Base-by-base conservation (phyloP, 2,329 filamentous ascomycete genomes). In the Pseudophaeomoniella oleicola region DNA sequence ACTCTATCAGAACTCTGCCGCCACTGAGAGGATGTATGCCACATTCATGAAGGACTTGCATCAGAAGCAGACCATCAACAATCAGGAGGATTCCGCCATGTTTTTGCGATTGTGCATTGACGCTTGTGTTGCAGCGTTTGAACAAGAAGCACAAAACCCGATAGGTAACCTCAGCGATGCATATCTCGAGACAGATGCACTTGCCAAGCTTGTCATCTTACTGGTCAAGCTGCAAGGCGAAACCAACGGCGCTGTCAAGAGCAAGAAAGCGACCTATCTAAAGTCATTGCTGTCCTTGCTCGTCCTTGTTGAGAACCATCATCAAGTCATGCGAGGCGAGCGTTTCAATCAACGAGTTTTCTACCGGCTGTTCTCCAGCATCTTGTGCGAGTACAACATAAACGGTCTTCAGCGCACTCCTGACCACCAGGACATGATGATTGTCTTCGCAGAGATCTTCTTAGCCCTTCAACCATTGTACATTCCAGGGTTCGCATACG, bases 11-110 rank as follows among this genome's bases (percentile, higher is more conserved):
- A 83, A 85, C 48, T 71, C 76, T n/a, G 75, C 78, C 46, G 75
- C 79, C 3, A 77, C 79, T 3, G 80, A 85, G 42, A 81, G 80
- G 50, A 72, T 78, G 0, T 67, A 77, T 37, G 63, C 71, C 4
- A 73, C 82, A 2, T 96, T 96, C 57, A 72, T 94, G 32, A 76
- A 81, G 48, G 88, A 96, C 56, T 65, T 96, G 51, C 80, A 88
- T 48, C 69, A 77, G 39, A 72, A 73, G 44, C 72, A 80, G 42
- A 66, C 90, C 13, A 72, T 96, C 51, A 72, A 73, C 37, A 75
- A 68, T 46, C 75, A 76, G 43, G 81, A 93, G 42, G 81, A 88
- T 46, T 75, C 88, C 10, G 74, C 81, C 34, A 53, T 79, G 14
- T 94, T 98, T 56, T 69, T 92, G 45, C 78, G 87, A 37, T 68